Evolutionary conservation across 1,284 basidiomycete genomes (phyloP), one percentile per base, ranked within the genome.

Genomic region (Pseudozyma sp.): DNA sequence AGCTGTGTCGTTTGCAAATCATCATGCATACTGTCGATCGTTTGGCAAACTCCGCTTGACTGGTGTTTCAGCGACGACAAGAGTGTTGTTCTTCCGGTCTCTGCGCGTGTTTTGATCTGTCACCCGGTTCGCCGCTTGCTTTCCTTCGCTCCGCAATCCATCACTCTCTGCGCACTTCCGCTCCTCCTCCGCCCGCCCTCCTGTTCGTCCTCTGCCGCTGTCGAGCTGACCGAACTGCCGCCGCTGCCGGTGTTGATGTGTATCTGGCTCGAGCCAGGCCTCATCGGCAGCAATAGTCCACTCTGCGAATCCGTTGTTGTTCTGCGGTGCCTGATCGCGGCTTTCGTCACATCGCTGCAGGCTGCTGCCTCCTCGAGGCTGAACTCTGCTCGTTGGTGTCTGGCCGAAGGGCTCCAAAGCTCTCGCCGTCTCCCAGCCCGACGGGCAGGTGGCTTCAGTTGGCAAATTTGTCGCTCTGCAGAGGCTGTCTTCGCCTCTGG

Each of bases 71-170:
- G 29, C 11, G 34, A 6, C 16, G 17, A 7, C 17, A 24, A 44
- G 43, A 17, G 57, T 49, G 50, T 57, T 67, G 40, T 51, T 57
- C 47, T 58, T 47, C 24, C 17, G 24, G 11, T 54, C 34, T 43
- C 24, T 48, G 8, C 29, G 53, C 40, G 29, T 71, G 58, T 64
- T 65, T 71, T 62, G 61, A 59, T 68, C 54, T 50, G 59, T 64
- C 60, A 57, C 43, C 42, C 43, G 40, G 33, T 35, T 58, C 57
- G 29, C 11, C n/a, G 17, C n/a, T 30, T 52, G 34, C 29, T 51
- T 54, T 29, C 19, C 31, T 31, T 31, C 8, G 9, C 51, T 33
- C 34, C 31, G 17, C 35, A 40, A 37, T 10, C 9, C 35, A 42
- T n/a, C 11, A 9, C 39, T 13, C 7, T 14, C 34, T 45, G 16